Percentiles rank a stretch among this genome's conserved stretches.
These are phyloP conservation scores for Naganishia albida DNA, from an alignment of 1,284 basidiomycete genomes.

Conservation along the genomic window DNA sequence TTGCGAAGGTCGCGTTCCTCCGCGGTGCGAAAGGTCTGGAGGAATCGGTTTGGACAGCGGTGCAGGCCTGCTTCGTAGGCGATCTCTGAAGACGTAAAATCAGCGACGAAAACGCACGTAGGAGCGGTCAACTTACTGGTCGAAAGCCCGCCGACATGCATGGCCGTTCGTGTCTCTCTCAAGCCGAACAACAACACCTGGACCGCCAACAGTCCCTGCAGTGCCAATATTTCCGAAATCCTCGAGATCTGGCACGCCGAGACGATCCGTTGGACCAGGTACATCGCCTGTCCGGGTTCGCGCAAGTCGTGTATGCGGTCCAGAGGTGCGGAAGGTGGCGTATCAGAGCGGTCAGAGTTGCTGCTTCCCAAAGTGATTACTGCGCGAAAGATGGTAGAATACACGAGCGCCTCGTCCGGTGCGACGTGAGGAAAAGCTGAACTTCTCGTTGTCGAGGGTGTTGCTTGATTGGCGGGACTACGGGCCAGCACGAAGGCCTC, in stretches of 20 bases:
- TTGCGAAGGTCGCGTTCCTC: slow-evolving; percentile 37
- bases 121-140: slow-evolving; percentile 28
- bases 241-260: slow-evolving; percentile 32
- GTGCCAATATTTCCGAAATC: slow-evolving; percentile 38
- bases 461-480: neutral
- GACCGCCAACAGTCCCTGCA: slow-evolving; percentile 37
- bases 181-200: slow-evolving; percentile 35
- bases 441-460: neutral
- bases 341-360: neutral
- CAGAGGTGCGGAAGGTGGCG: neutral
- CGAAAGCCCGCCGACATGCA: slow-evolving; percentile 36
- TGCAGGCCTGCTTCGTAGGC: slow-evolving; percentile 40
- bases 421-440: slow-evolving; percentile 31
- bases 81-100: slow-evolving; percentile 32
- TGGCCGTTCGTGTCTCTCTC: slow-evolving; percentile 36
- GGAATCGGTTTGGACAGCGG: slow-evolving; percentile 38
- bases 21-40: slow-evolving; percentile 25
- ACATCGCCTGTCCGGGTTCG: slow-evolving; percentile 23
- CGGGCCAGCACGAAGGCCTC: slow-evolving; percentile 26
- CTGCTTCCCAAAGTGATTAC: slow-evolving; percentile 9
- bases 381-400: slow-evolving; percentile 34
- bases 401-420: slow-evolving; percentile 32
- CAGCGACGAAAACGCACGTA: neutral
- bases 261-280: slow-evolving; percentile 32
- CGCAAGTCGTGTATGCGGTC: neutral